Percentiles rank a stretch among this genome's conserved stretches.
Conservation (phyloP, 345 rosid species). For the Salix purpurea region DNA sequence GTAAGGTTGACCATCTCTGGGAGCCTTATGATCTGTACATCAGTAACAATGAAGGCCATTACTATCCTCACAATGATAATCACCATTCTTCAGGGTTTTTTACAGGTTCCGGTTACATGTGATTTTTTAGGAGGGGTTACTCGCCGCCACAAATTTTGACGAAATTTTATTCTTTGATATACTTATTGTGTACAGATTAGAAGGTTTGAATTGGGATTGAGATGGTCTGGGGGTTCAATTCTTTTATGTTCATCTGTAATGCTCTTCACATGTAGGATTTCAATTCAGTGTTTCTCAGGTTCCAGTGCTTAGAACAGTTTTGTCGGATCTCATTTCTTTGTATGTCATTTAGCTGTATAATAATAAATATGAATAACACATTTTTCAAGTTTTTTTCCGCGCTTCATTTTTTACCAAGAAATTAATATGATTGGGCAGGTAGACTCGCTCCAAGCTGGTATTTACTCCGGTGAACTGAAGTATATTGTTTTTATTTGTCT, state of each 20-base stretch:
- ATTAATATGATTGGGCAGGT: too few species aligned
- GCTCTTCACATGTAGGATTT: not conserved
- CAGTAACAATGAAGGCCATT: not conserved
- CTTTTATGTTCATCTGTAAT: not conserved
- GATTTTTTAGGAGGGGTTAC: slow-evolving; percentile 10
- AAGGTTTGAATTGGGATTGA: not conserved
- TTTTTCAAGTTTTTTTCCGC: too few species aligned
- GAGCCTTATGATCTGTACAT: slow-evolving; percentile 52
- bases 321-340: slow-evolving; percentile 28
- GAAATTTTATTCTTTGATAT: slow-evolving; percentile 31
- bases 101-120: slow-evolving; percentile 37
- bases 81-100: slow-evolving; percentile 22
- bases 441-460: too few species aligned
- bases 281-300: slow-evolving; percentile 6
- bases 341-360: slow-evolving; percentile 14
- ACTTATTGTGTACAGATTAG: slow-evolving; percentile 30
- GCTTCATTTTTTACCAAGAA: too few species aligned
- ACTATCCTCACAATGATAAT: not conserved
- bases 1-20: slow-evolving; percentile 79
- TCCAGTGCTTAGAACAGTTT: slow-evolving; percentile 37
- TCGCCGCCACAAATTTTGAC: not conserved
- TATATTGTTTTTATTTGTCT: too few species aligned
- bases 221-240: not conserved
- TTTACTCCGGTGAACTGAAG: too few species aligned
- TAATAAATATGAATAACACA: slow-evolving; percentile 14